These are phyloP conservation scores for Agrostemma githago DNA, from an alignment of 148 eudicot genomes.

Conservation along the genomic window DNA sequence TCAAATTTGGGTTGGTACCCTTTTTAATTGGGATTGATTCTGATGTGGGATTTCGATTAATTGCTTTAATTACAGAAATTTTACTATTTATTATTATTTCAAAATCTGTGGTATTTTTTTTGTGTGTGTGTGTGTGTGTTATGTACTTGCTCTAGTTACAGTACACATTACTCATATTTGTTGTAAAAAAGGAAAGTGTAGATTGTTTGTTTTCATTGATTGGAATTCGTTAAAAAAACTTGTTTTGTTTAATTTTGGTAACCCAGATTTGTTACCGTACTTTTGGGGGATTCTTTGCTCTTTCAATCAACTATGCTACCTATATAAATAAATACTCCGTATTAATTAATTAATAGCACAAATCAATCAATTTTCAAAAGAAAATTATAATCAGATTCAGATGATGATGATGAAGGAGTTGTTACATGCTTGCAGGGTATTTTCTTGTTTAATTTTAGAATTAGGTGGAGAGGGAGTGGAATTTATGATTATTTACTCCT, in stretches of 20 bases:
- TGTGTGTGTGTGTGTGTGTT: background rate
- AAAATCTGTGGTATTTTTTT: background rate
- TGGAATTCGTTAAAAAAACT: background rate
- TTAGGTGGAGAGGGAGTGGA: too few species aligned
- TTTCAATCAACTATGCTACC: background rate
- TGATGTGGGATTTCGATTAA: too few species aligned
- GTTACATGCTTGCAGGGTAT: background rate
- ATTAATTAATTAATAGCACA: too few species aligned
- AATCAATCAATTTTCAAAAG: too few species aligned
- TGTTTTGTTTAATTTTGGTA: background rate
- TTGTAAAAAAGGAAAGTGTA: background rate
- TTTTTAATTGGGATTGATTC: too few species aligned
- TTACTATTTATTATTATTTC: too few species aligned
- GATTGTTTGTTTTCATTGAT: slow-evolving; percentile 11
- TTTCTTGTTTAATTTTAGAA: background rate
- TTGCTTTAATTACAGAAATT: too few species aligned
- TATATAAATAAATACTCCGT: background rate
- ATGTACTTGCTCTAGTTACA: too few species aligned
- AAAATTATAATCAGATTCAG: background rate
- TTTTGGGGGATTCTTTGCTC: background rate
- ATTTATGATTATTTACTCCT: too few species aligned
- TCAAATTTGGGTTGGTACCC: too few species aligned
- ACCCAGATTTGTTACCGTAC: slow-evolving; percentile 3
- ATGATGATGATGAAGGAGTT: background rate
- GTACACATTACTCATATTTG: too few species aligned